Evolutionary conservation across 495 filamentous ascomycete genomes (phyloP).

Genomic region (Penicillium malachiteum): DNA sequence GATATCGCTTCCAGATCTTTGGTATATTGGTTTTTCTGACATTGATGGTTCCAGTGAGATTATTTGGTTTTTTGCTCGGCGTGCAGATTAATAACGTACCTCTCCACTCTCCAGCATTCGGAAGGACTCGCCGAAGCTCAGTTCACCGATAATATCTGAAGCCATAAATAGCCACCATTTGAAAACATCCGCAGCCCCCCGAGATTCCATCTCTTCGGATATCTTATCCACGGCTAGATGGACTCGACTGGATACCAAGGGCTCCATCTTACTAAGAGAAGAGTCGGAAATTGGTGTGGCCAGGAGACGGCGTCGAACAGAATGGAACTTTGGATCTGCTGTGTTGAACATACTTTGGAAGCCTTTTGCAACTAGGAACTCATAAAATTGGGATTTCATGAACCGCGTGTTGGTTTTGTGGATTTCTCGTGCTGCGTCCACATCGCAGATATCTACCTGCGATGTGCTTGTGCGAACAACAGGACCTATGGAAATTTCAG

Average conservation of each 20-base stretch:
- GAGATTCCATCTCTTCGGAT: slow-evolving; percentile 25
- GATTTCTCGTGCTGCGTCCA: slow-evolving; percentile 35
- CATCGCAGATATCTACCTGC: slow-evolving; percentile 41
- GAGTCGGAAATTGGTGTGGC: slow-evolving; percentile 41
- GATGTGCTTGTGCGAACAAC: slow-evolving; percentile 41
- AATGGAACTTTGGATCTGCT: slow-evolving; percentile 29
- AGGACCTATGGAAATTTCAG: slow-evolving; percentile 28
- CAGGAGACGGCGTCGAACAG: slow-evolving; percentile 32
- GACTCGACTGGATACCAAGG: slow-evolving; percentile 28
- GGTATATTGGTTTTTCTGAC: slow-evolving; percentile 43
- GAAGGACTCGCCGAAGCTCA: slow-evolving; percentile 60
- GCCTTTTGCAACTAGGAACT: slow-evolving; percentile 9
- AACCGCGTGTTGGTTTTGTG: slow-evolving; percentile 34
- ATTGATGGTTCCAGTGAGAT: not conserved
- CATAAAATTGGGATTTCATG: slow-evolving; percentile 25
- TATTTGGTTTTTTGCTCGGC: not conserved
- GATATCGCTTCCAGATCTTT: slow-evolving; percentile 33
- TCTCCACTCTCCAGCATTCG: slow-evolving; percentile 51
- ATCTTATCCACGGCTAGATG: slow-evolving; percentile 35
- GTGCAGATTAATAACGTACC: slow-evolving; percentile 21
- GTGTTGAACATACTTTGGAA: slow-evolving; percentile 35
- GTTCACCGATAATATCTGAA: slow-evolving; percentile 54
- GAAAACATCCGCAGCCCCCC: slow-evolving; percentile 44
- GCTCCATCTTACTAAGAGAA: slow-evolving; percentile 22
- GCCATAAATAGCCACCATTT: slow-evolving; percentile 60